A percentile compares a stretch with the other conserved stretches of the same genome.
Conservation (phyloP, 1,284 basidiomycete species). For the Apiotrichum siamense region DNA sequence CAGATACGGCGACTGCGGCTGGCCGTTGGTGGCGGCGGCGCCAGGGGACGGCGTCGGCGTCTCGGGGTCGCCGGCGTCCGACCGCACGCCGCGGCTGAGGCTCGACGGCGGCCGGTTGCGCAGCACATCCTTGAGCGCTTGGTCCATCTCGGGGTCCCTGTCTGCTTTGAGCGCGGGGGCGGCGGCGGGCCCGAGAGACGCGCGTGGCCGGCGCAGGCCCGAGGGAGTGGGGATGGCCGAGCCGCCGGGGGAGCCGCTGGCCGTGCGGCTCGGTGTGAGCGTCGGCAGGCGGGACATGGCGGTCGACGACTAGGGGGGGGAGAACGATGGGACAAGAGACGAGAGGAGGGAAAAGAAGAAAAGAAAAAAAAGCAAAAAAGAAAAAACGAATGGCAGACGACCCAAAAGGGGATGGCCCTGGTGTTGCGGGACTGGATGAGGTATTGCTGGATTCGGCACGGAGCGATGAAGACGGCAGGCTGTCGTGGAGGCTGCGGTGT, state of each 20-base stretch:
- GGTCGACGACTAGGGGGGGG: not conserved
- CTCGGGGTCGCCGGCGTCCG: conserved; percentile 25
- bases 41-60: conserved; percentile 20
- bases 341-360: not conserved
- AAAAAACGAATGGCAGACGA: too few species aligned
- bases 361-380: not conserved
- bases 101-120: conserved; percentile 2
- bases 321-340: not conserved
- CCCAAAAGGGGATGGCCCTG: too few species aligned
- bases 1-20: not conserved
- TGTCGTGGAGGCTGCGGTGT: too few species aligned
- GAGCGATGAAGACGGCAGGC: not conserved
- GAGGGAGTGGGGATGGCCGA: conserved; percentile 37
- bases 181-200: conserved; percentile 33
- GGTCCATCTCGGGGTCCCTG: conserved; percentile 32
- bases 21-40: too few species aligned
- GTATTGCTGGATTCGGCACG: too few species aligned
- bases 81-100: not conserved
- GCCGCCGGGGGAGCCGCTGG: conserved; percentile 20
- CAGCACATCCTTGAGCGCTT: conserved; percentile 33
- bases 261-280: conserved; percentile 28
- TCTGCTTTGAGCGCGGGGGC: not conserved
- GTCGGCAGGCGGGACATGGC: conserved; percentile 40
- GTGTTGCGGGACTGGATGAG: not conserved
- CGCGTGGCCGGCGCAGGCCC: conserved; percentile 30